Conservation (phyloP, 257 asterid species). For the Mentha longifolia region DNA sequence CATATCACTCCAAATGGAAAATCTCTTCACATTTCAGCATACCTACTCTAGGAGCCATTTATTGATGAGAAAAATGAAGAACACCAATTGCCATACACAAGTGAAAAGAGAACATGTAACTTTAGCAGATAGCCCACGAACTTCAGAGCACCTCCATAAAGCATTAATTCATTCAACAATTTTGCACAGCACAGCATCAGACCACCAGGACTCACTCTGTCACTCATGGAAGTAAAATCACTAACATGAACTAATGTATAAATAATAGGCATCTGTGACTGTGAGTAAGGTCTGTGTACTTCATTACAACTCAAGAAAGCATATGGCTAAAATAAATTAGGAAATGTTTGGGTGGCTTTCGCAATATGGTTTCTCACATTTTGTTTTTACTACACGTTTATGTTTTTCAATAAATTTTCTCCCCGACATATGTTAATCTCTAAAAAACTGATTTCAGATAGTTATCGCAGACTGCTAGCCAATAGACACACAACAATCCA, state of each 20-base stretch:
- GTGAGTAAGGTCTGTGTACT: not conserved
- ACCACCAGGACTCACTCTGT: not conserved
- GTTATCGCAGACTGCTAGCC: not conserved
- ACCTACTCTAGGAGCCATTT: not conserved
- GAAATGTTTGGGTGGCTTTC: not conserved
- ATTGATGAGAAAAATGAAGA: not conserved
- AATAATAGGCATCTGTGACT: not conserved
- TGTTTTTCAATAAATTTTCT: not conserved
- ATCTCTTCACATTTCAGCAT: not conserved
- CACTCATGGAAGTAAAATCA: not conserved
- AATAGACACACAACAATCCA: too few species aligned
- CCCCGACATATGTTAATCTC: not conserved
- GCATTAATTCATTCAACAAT: slow-evolving; percentile 12
- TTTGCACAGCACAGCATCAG: slow-evolving; percentile 14
- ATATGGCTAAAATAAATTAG: not conserved
- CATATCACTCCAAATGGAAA: slow-evolving; percentile 2
- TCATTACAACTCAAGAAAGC: not conserved
- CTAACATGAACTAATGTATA: not conserved
- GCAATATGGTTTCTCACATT: too few species aligned
- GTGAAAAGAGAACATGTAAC: not conserved
- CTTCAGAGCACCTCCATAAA: not conserved
- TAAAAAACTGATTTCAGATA: not conserved
- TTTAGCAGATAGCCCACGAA: not conserved
- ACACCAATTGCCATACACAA: not conserved
- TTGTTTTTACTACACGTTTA: too few species aligned